phyloP scores from a whole-genome alignment of 768 basidiomycete genomes.

The Auricularia cornea region DNA sequence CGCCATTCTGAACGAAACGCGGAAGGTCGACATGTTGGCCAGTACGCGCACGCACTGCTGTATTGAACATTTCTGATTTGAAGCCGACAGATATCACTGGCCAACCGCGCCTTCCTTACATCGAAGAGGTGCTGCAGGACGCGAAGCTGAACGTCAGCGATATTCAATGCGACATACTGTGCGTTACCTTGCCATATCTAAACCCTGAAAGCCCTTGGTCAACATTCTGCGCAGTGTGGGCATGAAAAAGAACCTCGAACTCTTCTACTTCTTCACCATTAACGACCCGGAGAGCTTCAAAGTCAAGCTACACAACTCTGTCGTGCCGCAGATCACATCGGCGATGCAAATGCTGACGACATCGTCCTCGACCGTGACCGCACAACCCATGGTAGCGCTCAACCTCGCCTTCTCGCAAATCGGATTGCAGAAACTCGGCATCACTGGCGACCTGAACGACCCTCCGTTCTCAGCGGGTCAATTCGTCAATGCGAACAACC shows the following conservation, averaged over 20 bases:
- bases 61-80: neutral
- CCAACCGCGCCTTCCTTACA: neutral
- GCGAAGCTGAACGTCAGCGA: conserved; percentile 9
- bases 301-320: conserved; percentile 19
- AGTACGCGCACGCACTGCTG: neutral
- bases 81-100: neutral
- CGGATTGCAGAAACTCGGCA: conserved; percentile 36
- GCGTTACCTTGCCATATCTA: too few species aligned
- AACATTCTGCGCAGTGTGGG: conserved; percentile 17
- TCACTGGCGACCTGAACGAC: conserved; percentile 31
- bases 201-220: too few species aligned
- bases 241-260: conserved; percentile 40
- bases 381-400: conserved; percentile 33
- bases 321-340: conserved; percentile 42
- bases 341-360: conserved; percentile 29
- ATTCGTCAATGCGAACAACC: conserved; percentile 25
- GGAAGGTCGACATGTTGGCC: neutral
- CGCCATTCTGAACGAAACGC: neutral
- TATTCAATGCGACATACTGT: conserved; percentile 14
- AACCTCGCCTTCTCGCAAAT: conserved; percentile 48
- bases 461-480: conserved; percentile 35
- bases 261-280: conserved; percentile 47
- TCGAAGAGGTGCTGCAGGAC: neutral
- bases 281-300: conserved; percentile 36
- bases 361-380: conserved; percentile 7